These are phyloP conservation scores for Chaetomium sp. DNA, from an alignment of 2,329 filamentous ascomycete genomes.

Conservation along the genomic window DNA sequence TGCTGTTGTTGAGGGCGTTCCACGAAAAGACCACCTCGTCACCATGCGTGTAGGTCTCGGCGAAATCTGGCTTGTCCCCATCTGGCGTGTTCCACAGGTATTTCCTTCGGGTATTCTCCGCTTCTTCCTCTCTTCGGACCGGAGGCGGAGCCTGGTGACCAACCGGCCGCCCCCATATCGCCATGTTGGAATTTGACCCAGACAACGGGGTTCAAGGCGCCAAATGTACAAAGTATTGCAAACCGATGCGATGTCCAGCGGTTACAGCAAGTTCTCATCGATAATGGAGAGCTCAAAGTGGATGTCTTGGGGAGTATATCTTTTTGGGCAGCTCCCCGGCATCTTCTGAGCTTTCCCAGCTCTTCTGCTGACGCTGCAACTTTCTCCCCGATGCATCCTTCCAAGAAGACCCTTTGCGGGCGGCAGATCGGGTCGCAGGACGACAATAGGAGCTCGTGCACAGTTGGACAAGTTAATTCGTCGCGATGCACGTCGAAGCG, in stretches of 20 bases:
- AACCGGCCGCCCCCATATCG: constrained; percentile 7
- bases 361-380: constrained; percentile 6
- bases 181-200: constrained; percentile 9
- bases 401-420: neutral
- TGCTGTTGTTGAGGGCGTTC: constrained; percentile 32
- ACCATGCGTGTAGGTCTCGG: constrained; percentile 23
- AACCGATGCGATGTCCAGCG: neutral
- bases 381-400: neutral
- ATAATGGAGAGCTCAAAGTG: neutral
- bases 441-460: neutral
- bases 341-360: neutral
- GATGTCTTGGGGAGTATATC: constrained; percentile 2
- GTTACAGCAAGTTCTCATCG: neutral
- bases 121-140: neutral
- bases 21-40: constrained; percentile 28
- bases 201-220: neutral
- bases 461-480: constrained; percentile 14
- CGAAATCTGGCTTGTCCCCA: constrained; percentile 26
- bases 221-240: neutral
- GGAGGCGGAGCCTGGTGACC: neutral
- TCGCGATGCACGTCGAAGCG: constrained; percentile 12
- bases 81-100: constrained; percentile 29
- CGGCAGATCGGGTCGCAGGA: constrained; percentile 20
- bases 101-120: constrained; percentile 10
- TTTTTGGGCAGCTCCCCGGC: neutral